These are phyloP conservation scores for Botrytis galanthina DNA, from an alignment of 2,329 filamentous ascomycete genomes.

Conservation along the genomic window DNA sequence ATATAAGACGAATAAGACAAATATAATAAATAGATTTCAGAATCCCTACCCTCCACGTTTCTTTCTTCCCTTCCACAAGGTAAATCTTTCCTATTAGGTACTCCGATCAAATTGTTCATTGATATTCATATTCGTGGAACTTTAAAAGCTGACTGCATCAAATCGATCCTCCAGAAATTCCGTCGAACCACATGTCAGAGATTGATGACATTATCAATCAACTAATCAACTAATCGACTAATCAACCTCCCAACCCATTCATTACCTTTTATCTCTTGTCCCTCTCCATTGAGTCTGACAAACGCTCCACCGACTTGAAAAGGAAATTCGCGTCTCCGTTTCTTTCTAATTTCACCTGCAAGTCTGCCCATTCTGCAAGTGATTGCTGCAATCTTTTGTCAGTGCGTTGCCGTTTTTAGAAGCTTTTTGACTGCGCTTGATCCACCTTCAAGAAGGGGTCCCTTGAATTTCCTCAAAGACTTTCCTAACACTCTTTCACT, in stretches of 20 bases:
- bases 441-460: slow-evolving; percentile 24
- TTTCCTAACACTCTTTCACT: background rate
- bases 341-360: background rate
- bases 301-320: background rate
- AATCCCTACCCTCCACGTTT: slow-evolving; percentile 19
- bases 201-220: background rate
- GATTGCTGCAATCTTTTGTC: background rate
- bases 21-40: too few species aligned
- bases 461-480: slow-evolving; percentile 28
- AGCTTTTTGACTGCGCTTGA: background rate
- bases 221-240: background rate
- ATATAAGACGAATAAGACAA: background rate
- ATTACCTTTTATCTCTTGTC: background rate
- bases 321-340: background rate
- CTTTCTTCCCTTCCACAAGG: background rate
- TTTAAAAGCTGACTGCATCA: slow-evolving; percentile 16
- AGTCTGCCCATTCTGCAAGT: slow-evolving; percentile 16
- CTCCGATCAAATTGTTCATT: background rate
- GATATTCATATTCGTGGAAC: slow-evolving; percentile 2
- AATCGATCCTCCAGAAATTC: slow-evolving; percentile 1
- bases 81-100: background rate
- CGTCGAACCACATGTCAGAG: background rate
- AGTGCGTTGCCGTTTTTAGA: slow-evolving; percentile 17
- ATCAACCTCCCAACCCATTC: background rate
- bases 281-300: background rate